Base-by-base conservation (phyloP, 2,329 filamentous ascomycete genomes). In the Thelonectria rubi region DNA sequence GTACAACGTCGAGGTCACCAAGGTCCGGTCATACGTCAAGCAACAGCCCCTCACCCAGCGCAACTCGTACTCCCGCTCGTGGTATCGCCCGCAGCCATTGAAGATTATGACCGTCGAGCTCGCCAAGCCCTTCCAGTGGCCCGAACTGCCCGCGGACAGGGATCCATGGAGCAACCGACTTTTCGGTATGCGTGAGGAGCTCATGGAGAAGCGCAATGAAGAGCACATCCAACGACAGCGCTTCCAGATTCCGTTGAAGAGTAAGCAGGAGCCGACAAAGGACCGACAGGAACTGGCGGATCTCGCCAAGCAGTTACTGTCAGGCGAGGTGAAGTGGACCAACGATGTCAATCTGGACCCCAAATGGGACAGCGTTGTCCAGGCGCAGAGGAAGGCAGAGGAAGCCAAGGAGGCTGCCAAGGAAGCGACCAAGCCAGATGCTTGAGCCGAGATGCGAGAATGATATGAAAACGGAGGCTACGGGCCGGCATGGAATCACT, bases 51-150 rank as follows among this genome's bases (percentile, higher is more conserved):
- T 85, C 58, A 85, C 86, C 37, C 85, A 84, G 59, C 85, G 77
- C 69, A 76, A 76, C 74, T 74, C 74, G 76, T 62, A 65, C 72
- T 82, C 78, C 72, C 83, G 84, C 63, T 83, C 84, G 64, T 88
- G 87, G 82, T 89, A 88, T 77, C 87, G 94, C 21, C 91, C 91
- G 24, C 83, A 86, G 66, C 81, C 88, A 51, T 85, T 89, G 73
- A 99, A 99, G 86, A 91, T 89, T 77, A 99, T 99, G 95, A 97
- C 91, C 43, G 92, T 96, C 46, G 92, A 97, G 82, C 86, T 99
- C 81, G 87, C 85, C 64, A 82, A 89, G 81, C 92, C 94, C 5
- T 99, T 99, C 80, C 88, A 91, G 58, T 98, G 92, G 91, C 95
- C 95, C 1, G 84, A 88, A 66, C 77, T 82, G 67, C 91, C 92